phyloP scores from a whole-genome alignment of 768 basidiomycete species.

The Lactarius akahatsu region DNA sequence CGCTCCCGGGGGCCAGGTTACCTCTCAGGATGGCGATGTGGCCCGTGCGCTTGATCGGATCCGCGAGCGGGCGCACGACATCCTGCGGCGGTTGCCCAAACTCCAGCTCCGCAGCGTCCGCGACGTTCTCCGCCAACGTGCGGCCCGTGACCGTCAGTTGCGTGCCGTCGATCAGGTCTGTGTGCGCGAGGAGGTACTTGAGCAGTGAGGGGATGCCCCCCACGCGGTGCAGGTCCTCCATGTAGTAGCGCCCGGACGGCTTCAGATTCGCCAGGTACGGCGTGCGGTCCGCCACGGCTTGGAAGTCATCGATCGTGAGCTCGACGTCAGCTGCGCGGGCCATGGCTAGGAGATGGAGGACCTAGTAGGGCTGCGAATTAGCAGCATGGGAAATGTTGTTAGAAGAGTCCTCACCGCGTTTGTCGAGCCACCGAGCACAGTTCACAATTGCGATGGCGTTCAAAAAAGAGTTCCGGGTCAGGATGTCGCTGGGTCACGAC shows the following conservation, averaged over 20 bases:
- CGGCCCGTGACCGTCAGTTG: conserved; percentile 90
- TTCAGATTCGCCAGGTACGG: conserved; percentile 86
- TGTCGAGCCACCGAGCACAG: conserved; percentile 81
- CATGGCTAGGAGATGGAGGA: conserved; percentile 81
- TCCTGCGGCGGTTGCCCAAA: conserved; percentile 63
- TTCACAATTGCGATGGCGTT: conserved; percentile 83
- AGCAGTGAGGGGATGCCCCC: conserved; percentile 84
- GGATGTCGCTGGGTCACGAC: conserved; percentile 48
- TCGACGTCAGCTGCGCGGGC: conserved; percentile 75
- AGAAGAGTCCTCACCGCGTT: conserved; percentile 56
- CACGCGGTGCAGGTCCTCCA: conserved; percentile 86
- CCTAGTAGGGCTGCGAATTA: conserved; percentile 41
- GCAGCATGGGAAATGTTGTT: neutral
- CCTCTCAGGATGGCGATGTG: conserved; percentile 86
- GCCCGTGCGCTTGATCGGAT: conserved; percentile 85
- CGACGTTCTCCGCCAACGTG: conserved; percentile 84
- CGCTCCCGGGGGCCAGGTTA: conserved; percentile 82
- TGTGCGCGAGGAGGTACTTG: conserved; percentile 79
- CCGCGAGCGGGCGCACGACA: conserved; percentile 64
- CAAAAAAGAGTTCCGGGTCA: conserved; percentile 69
- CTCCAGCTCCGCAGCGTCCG: conserved; percentile 67
- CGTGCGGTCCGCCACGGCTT: conserved; percentile 71
- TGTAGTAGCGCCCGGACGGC: conserved; percentile 83
- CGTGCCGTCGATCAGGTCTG: conserved; percentile 74
- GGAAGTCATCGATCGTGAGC: conserved; percentile 85